Conservation (phyloP, 2,329 filamentous ascomycete species). For the Aspergillus luchuensis region DNA sequence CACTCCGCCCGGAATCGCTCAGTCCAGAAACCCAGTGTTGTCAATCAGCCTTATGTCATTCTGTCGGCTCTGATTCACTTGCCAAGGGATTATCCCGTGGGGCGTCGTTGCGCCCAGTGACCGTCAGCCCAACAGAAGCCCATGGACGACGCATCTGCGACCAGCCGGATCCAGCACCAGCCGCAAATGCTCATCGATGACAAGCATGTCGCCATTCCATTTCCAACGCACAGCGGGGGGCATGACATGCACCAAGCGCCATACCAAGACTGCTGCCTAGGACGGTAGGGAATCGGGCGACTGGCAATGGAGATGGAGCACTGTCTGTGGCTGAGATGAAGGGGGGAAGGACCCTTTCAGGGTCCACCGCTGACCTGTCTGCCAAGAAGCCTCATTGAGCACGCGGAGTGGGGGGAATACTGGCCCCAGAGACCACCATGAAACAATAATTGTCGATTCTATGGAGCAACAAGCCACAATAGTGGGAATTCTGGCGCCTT, state of each 20-base stretch:
- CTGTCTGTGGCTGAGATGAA: neutral
- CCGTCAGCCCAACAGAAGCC: neutral
- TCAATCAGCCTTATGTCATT: neutral
- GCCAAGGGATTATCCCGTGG: neutral
- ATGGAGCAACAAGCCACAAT: neutral
- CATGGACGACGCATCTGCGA: neutral
- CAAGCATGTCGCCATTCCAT: neutral
- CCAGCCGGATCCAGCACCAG: neutral
- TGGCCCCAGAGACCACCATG: slow-evolving; percentile 3
- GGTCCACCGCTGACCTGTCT: slow-evolving; percentile 17
- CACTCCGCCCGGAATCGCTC: neutral
- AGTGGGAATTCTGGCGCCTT: slow-evolving; percentile 1
- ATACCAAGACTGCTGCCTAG: slow-evolving; percentile 9
- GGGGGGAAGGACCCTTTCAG: slow-evolving; percentile 5
- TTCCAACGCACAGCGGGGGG: neutral
- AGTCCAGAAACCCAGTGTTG: neutral
- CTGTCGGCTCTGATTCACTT: neutral
- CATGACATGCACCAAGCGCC: neutral
- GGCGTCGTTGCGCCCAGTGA: neutral
- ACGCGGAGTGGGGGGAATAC: slow-evolving; percentile 14
- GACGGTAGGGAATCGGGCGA: neutral
- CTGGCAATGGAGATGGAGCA: neutral
- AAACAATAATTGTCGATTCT: slow-evolving; percentile 7
- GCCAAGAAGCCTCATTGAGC: slow-evolving; percentile 15
- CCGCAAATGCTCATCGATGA: slow-evolving; percentile 3